phyloP scores from a whole-genome alignment of 2,329 filamentous ascomycete genomes.

The Rutstroemia sp. region DNA sequence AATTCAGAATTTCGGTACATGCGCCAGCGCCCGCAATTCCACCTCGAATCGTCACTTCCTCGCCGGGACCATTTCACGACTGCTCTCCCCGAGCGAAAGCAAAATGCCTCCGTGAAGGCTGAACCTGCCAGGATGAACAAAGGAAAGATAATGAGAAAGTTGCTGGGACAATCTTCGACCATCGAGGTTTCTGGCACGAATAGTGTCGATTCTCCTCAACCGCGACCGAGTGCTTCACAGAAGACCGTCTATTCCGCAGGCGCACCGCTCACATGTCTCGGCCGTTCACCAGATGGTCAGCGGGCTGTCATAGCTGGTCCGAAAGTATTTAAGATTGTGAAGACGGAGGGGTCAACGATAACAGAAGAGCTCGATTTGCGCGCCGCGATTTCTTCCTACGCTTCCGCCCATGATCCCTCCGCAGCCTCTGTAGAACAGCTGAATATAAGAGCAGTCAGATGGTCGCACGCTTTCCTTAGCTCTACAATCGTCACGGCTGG shows the following conservation, averaged over 20 bases:
- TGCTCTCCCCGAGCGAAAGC: neutral
- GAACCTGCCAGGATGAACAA: constrained; percentile 26
- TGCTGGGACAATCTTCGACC: constrained; percentile 23
- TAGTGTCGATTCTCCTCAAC: constrained; percentile 20
- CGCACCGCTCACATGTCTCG: constrained; percentile 49
- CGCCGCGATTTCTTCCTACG: constrained; percentile 44
- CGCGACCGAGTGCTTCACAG: constrained; percentile 39
- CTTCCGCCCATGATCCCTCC: constrained; percentile 35
- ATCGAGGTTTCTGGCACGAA: constrained; percentile 19
- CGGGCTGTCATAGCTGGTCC: constrained; percentile 50
- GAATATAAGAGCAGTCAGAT: constrained; percentile 56
- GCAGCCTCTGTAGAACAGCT: constrained; percentile 45
- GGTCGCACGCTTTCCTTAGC: constrained; percentile 40
- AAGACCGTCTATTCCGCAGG: constrained; percentile 45
- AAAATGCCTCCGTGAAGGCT: constrained; percentile 22
- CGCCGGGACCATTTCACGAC: neutral
- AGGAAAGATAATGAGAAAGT: constrained; percentile 28
- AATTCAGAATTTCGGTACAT: neutral
- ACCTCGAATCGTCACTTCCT: neutral
- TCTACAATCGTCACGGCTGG: constrained; percentile 55
- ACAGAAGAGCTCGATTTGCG: constrained; percentile 52
- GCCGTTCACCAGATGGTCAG: constrained; percentile 49
- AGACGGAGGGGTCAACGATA: constrained; percentile 43
- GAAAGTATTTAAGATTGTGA: constrained; percentile 51
- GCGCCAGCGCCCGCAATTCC: neutral